Evolutionary conservation across 2,329 filamentous ascomycete genomes (phyloP), one percentile per base, ranked within the genome.

Genomic region (Dendrostoma leiphaemia): DNA sequence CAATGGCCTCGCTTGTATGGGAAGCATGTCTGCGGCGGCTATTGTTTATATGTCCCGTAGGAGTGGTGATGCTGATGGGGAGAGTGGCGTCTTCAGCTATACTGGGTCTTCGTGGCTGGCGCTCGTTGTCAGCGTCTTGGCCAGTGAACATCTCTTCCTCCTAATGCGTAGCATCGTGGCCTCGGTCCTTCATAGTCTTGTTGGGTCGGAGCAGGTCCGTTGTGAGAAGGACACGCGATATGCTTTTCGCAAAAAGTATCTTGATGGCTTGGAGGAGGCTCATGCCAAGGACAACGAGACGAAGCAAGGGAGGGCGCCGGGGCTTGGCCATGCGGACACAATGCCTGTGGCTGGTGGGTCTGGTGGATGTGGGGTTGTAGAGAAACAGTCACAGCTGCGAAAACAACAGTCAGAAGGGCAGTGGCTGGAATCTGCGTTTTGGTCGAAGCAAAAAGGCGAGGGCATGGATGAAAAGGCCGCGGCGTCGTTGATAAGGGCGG

Each of bases 81-180:
- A 87, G 58, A 23, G 12, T 32, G 21, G n/a, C n/a, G n/a, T n/a
- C n/a, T n/a, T n/a, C 38, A 21, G 28, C 37, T 2, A 13, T 35
- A 13, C 13, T 4, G 17, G 32, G 32, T n/a, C 17, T 15, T 80
- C 77, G 53, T 86, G 81, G 66, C 86, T 83, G 76, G 84, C 81
- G 1, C 74, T 91, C 0, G 78, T 90, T 9, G 74, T 91, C 23
- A 81, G 83, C 0, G 84, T 91, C 37, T 87, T 91, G 66, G 79
- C 90, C 65, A 83, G 85, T 53, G 88, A 91, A 65, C 89, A 91
- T 64, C 70, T 86, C 26, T 89, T 89, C 63, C 76, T 91, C 4
- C 68, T 84, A 6, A 73, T 88, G 0, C n/a, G n/a, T n/a, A 81
- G 86, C 0, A 63, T 69, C 1, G 35, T 71, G 0, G 70, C 74